phyloP scores from a whole-genome alignment of 2,329 filamentous ascomycete species.

The Trichoderma brevicompactum region DNA sequence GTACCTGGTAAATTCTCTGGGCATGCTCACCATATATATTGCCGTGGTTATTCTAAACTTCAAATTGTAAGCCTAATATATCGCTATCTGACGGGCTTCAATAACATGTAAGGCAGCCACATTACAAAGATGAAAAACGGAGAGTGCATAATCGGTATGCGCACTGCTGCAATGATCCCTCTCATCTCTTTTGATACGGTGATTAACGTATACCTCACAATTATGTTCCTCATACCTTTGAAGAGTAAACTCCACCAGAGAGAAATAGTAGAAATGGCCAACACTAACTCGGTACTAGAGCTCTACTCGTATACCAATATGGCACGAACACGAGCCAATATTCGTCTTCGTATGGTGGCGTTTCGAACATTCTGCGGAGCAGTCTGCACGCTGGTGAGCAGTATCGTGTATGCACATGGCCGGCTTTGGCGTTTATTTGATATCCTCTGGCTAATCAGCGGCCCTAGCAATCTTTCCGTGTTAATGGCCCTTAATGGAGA shows the following conservation, averaged over 20 bases:
- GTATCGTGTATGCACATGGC: slow-evolving; percentile 53
- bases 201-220: slow-evolving; percentile 66
- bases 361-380: slow-evolving; percentile 64
- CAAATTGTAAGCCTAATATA: slow-evolving; percentile 54
- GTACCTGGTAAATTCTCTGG: slow-evolving; percentile 65
- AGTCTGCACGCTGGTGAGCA: slow-evolving; percentile 60
- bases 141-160: slow-evolving; percentile 65
- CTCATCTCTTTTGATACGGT: slow-evolving; percentile 64
- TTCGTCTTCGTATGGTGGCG: slow-evolving; percentile 56
- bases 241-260: slow-evolving; percentile 46
- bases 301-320: slow-evolving; percentile 59
- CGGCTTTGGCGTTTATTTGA: too few relatives aligned
- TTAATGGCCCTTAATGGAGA: slow-evolving; percentile 63
- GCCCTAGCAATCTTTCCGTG: slow-evolving; percentile 59
- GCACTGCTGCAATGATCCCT: slow-evolving; percentile 61
- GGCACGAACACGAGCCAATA: slow-evolving; percentile 46
- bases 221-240: slow-evolving; percentile 65
- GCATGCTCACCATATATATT: slow-evolving; percentile 54
- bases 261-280: too few relatives aligned
- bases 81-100: rapidly evolving
- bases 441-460: slow-evolving; percentile 26
- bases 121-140: slow-evolving; percentile 60
- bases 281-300: slow-evolving; percentile 41
- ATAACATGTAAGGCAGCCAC: slow-evolving; percentile 47
- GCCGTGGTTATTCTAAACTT: slow-evolving; percentile 62